phyloP scores from a whole-genome alignment of 2,329 filamentous ascomycete genomes.

The Biscogniauxia marginata region DNA sequence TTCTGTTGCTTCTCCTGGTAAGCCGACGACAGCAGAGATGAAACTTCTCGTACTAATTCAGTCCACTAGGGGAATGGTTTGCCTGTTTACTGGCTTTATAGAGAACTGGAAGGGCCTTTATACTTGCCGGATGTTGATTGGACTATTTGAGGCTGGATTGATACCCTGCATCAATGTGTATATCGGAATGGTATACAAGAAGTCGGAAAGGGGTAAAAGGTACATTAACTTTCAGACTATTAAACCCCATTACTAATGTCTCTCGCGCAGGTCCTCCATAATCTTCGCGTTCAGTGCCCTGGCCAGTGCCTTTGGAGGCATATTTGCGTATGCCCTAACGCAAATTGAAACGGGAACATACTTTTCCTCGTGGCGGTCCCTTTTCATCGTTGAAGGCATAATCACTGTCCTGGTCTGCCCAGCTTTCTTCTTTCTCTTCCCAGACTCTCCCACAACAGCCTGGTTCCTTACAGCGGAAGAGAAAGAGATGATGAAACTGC shows the following conservation, averaged over 20 bases:
- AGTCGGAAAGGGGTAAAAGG: slow-evolving; percentile 22
- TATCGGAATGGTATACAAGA: slow-evolving; percentile 38
- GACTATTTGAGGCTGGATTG: slow-evolving; percentile 34
- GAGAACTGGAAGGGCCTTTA: slow-evolving; percentile 28
- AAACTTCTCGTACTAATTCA: background rate
- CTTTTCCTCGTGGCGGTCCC: slow-evolving; percentile 38
- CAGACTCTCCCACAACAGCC: slow-evolving; percentile 26
- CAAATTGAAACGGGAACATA: slow-evolving; percentile 31
- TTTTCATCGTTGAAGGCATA: slow-evolving; percentile 41
- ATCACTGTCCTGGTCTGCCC: slow-evolving; percentile 38
- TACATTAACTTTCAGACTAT: slow-evolving; percentile 14
- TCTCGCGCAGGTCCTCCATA: slow-evolving; percentile 31
- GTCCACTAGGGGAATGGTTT: slow-evolving; percentile 18
- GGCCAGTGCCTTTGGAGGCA: slow-evolving; percentile 41
- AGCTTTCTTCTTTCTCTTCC: slow-evolving; percentile 28
- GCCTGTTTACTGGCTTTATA: slow-evolving; percentile 31
- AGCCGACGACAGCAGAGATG: background rate
- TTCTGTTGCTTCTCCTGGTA: slow-evolving; percentile 24
- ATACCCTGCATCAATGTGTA: slow-evolving; percentile 40
- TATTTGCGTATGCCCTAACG: slow-evolving; percentile 42
- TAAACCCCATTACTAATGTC: background rate
- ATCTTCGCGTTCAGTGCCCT: slow-evolving; percentile 41
- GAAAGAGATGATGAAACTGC: slow-evolving; percentile 27
- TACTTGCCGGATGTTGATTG: slow-evolving; percentile 19
- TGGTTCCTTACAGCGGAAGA: slow-evolving; percentile 29